Percentiles rank a stretch among this genome's conserved stretches.
These are phyloP conservation scores for Lecanicillium sp. DNA, from an alignment of 2,329 filamentous ascomycete species.

Conservation along the genomic window DNA sequence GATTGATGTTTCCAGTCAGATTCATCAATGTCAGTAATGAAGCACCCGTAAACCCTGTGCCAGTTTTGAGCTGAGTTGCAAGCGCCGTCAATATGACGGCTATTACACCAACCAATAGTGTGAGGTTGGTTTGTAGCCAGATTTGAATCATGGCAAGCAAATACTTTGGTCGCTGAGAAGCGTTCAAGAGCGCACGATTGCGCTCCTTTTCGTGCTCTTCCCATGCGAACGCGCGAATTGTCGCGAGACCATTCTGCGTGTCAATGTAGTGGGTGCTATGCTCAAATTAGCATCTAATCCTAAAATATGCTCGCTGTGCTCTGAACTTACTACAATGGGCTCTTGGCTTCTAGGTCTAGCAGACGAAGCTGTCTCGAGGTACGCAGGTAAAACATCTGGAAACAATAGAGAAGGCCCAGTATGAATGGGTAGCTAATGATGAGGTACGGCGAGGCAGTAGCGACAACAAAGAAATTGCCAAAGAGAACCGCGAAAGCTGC, in stretches of 20 bases:
- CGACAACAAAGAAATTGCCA: conserved; percentile 34
- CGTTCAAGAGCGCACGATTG: conserved; percentile 41
- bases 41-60: conserved; percentile 29
- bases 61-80: conserved; percentile 31
- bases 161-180: conserved; percentile 49
- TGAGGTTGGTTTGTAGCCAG: conserved; percentile 45
- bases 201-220: conserved; percentile 29
- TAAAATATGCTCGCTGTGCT: no score
- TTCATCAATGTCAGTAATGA: conserved; percentile 28
- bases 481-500: conserved; percentile 17
- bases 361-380: conserved; percentile 49
- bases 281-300: conserved; percentile 14
- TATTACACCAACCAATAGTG: conserved; percentile 39
- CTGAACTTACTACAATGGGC: conserved; percentile 39
- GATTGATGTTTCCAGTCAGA: conserved; percentile 17
- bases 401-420: conserved; percentile 29
- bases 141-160: conserved; percentile 48
- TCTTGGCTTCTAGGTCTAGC: conserved; percentile 48
- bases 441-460: conserved; percentile 27
- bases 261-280: conserved; percentile 43
- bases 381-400: conserved; percentile 47
- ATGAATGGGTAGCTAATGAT: conserved; percentile 38
- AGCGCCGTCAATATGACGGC: conserved; percentile 38
- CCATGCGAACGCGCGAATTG: conserved; percentile 51
- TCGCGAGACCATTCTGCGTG: conserved; percentile 44